phyloP scores from a whole-genome alignment of 305 asterid species.

The Nicotiana rustica region DNA sequence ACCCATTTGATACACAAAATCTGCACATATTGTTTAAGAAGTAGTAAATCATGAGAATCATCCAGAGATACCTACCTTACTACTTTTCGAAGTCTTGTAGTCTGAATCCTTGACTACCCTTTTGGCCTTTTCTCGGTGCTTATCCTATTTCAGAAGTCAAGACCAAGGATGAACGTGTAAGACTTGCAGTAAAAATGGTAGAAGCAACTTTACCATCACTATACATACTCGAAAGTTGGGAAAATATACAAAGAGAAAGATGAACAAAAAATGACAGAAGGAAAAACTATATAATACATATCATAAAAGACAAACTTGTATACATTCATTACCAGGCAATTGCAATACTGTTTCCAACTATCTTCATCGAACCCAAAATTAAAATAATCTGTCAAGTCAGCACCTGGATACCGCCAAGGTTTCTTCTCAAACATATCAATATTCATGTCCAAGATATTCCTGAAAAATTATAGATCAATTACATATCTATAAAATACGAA shows the following conservation, averaged over 20 bases:
- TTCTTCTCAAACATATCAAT: conserved; percentile 48
- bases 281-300: conserved; percentile 20
- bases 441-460: conserved; percentile 52
- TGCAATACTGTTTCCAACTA: conserved; percentile 53
- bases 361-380: conserved; percentile 57
- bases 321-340: conserved; percentile 43
- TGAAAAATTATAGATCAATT: conserved; percentile 31
- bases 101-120: conserved; percentile 24
- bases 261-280: background rate
- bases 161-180: conserved; percentile 11
- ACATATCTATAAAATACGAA: background rate
- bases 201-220: conserved; percentile 14
- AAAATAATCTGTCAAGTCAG: conserved; percentile 52
- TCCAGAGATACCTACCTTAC: conserved; percentile 33
- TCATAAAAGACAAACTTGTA: background rate
- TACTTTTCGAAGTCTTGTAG: conserved; percentile 31
- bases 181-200: background rate
- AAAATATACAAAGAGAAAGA: background rate
- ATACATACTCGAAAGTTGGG: background rate
- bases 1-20: background rate
- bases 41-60: background rate
- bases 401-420: conserved; percentile 53
- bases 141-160: conserved; percentile 41
- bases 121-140: conserved; percentile 34
- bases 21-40: background rate